phyloP scores from a whole-genome alignment of 1,284 basidiomycete genomes.

The Phellopilus nigrolimitatus region DNA sequence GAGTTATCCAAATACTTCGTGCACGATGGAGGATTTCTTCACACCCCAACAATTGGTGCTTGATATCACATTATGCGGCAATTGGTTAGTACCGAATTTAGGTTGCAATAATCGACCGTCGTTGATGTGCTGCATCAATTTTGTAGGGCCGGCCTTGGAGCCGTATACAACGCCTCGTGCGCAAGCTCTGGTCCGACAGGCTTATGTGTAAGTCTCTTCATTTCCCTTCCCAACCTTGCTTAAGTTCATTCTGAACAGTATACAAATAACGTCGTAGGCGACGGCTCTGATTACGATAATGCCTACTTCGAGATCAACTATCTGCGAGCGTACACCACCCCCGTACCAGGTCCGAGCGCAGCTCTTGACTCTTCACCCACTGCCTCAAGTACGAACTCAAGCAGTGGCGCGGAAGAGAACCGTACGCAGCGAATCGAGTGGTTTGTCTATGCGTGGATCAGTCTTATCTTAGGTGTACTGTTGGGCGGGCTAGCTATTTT shows the following conservation, averaged over 20 bases:
- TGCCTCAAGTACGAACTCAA: not conserved
- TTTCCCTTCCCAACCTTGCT: not conserved
- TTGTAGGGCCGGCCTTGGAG: constrained; percentile 21
- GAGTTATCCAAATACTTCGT: constrained; percentile 39
- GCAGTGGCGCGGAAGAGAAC: not conserved
- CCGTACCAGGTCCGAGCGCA: constrained; percentile 4
- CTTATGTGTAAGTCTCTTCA: constrained; percentile 18
- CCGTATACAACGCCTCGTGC: constrained; percentile 23
- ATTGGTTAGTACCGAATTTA: constrained; percentile 33
- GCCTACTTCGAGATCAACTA: constrained; percentile 50
- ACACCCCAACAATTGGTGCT: constrained; percentile 48
- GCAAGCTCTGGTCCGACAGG: constrained; percentile 21
- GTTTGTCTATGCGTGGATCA: not conserved
- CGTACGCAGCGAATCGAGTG: not conserved
- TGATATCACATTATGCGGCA: constrained; percentile 55
- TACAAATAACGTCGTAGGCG: constrained; percentile 25
- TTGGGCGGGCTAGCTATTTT: constrained; percentile 1
- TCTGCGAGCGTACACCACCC: constrained; percentile 39
- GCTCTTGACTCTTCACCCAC: constrained; percentile 8
- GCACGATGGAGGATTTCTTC: constrained; percentile 47
- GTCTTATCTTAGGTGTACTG: not conserved
- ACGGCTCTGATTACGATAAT: constrained; percentile 27
- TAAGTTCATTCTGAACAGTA: constrained; percentile 15
- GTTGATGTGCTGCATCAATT: not conserved
- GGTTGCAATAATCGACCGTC: not conserved